Base-by-base conservation (phyloP, 1,284 basidiomycete genomes). In the Schizophyllum commune region DNA sequence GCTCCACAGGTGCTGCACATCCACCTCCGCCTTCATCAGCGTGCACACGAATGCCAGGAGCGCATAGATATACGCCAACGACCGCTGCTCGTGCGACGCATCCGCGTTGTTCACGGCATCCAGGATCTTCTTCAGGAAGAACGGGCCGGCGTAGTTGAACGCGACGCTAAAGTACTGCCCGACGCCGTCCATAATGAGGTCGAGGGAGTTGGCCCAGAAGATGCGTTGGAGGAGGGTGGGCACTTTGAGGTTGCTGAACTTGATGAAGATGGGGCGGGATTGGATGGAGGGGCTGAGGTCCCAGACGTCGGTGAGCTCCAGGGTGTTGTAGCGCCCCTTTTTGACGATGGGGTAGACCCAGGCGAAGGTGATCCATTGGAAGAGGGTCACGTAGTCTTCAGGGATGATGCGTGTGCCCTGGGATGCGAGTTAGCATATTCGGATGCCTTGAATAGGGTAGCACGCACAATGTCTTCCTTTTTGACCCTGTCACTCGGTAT, bases 381-480 rank as follows among this genome's bases (percentile, higher is more conserved):
- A 86, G 0, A 95, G 77, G 0, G 85, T 80, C 4, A 89, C 88
- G 65, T 87, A 86, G 68, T 94, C 92, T 70, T 96, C 93, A 0
- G 84, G 84, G 0, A 82, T 77, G 52, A 86, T 68, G n/a, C 79
- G 71, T 60, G 73, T 68, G 7, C 83, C 84, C 85, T 86, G 58
- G 52, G 39, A 32, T 33, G 13, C 11, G 27, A 59, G 6, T 59
- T 27, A 56, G 15, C 52, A 56, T 57, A 47, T 60, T 57, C 20
- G 20, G 21, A 52, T 7, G 47, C 19, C 47, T 61, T 13, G 52
- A 17, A 56, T 5, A 55, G 33, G 11, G 4, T 2, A 11, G 51
- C 20, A 73, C 81, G 68, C 65, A 85, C 84, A 63, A 85, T 83
- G 17, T 85, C 62, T 17, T 77, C 74, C 55, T 72, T 73, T 52